A percentile compares a stretch with the other conserved stretches of the same genome.
Conservation (phyloP, 2,329 filamentous ascomycete genomes). For the Calycina herbarum region DNA sequence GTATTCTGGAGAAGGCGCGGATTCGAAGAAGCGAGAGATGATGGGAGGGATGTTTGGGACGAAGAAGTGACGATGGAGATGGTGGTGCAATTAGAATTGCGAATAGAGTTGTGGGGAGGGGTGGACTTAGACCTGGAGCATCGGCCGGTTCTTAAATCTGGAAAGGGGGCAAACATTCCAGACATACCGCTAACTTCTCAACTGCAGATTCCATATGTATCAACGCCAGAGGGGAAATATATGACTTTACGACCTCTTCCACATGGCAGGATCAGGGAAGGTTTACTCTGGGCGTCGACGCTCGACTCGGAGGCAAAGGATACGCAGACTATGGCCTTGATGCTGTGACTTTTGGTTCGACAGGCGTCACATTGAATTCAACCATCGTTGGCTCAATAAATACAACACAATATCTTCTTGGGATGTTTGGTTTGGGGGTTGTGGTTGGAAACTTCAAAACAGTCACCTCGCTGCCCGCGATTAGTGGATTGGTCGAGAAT, state of each 20-base stretch:
- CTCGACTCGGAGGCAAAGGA: conserved; percentile 56
- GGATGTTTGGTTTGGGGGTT: conserved; percentile 58
- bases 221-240: conserved; percentile 58
- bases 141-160: background rate
- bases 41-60: background rate
- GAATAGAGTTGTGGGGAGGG: background rate
- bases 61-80: background rate
- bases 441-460: conserved; percentile 53
- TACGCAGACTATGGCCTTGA: conserved; percentile 67
- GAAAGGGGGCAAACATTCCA: background rate
- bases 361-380: conserved; percentile 41
- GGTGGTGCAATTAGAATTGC: background rate
- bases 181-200: conserved; percentile 5
- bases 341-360: conserved; percentile 32
- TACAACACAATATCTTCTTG: conserved; percentile 55
- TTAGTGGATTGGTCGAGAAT: conserved; percentile 58
- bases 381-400: conserved; percentile 49
- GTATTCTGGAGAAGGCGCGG: background rate
- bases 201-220: conserved; percentile 52
- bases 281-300: conserved; percentile 55
- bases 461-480: conserved; percentile 50
- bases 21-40: background rate
- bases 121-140: background rate
- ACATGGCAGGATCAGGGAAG: conserved; percentile 48
- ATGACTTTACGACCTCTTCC: conserved; percentile 52